Base-by-base conservation (phyloP, 177 flowering plant genomes). In the Telopea speciosissima region DNA sequence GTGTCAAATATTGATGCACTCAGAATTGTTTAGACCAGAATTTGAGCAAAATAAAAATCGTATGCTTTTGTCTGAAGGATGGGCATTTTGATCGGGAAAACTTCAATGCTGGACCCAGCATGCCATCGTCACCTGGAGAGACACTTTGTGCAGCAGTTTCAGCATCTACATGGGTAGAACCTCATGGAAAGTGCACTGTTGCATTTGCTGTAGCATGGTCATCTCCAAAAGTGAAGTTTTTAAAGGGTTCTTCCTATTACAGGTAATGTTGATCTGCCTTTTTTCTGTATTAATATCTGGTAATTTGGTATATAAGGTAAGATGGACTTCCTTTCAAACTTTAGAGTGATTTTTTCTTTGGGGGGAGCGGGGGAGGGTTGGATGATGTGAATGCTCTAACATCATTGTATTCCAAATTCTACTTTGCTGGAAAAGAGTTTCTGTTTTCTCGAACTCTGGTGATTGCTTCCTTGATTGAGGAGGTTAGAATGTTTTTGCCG, bases 81-180 rank as follows among this genome's bases (percentile, higher is more conserved):
- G 98, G 99, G 25, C 84, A 88, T 45, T 96, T 96, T 84, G 98
- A 93, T 69, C 83, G 83, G 65, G 91, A 79, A 65, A 91, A 91
- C 76, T 89, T 87, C 78, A 76, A 72, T 72, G 79, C 78, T 75
- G 95, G 98, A 56, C 85, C 86, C 67, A 88, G 87, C 87, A 85
- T 89, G 85, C 89, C 98, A 70, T 91, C 98, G 58, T 85, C 89
- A 56, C 85, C 86, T 73, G 99, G 99, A 68, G 99, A 96, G 23
- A 79, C 97, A 65, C 83, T 76, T 63, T 96, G 99, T 80, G 98
- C 98, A 67, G 99, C 98, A 58, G 97, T 96, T 77, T 87, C 99
- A 72, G 99, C 99, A 54, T 90, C 95, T 63, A 74, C 98, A 28
- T 91, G 97, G 95, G 96, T 96, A 58, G 99, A 93, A 82, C 93